Evolutionary conservation across 83 land plant species (phyloP), one percentile per base, ranked within the genome.

Genomic region (Picea abies): DNA sequence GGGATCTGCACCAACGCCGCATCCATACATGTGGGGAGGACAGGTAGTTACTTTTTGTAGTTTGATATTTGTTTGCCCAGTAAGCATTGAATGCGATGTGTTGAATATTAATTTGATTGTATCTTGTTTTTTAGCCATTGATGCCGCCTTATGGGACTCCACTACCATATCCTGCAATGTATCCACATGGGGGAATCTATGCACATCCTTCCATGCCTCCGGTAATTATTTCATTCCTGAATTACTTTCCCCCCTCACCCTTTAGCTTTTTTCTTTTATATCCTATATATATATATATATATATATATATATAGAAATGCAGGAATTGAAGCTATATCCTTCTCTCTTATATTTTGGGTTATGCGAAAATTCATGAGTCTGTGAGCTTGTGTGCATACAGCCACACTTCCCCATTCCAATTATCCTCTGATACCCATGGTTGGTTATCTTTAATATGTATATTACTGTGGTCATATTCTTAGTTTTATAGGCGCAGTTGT

Each of bases 141-240:
- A 92, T 92, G 84, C 86, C 96, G 35, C 94, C 94, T 32, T 92
- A 92, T 85, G 94, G 92, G 19, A 84, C 92, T 9, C 93, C 96
- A 76, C 85, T 87, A 76, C 96, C 96, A 52, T 94, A 94, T 81
- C 90, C 93, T 64, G 90, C 94, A n/a, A 75, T 94, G 66, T 94
- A 94, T 86, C 91, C 97, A 71, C 93, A 88, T 76, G 97, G 97
- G 8, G 96, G 93, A 82, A 82, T 92, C 19, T 94, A 92, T 87
- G 90, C 88, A 4, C 97, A 94, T 83, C 97, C 97, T 70, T 85
- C 82, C 61, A 87, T 93, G 85, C 79, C 90, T 23, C 83, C 82
- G 83, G 91, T 89, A 78, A 86, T 29, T 78, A 32, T 39, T 35
- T 3, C 68, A 76, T 65, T 56, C 52, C 11, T 41, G 4, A 58